Conservation (phyloP, 305 asterid genomes). For the Coffea humblotiana region DNA sequence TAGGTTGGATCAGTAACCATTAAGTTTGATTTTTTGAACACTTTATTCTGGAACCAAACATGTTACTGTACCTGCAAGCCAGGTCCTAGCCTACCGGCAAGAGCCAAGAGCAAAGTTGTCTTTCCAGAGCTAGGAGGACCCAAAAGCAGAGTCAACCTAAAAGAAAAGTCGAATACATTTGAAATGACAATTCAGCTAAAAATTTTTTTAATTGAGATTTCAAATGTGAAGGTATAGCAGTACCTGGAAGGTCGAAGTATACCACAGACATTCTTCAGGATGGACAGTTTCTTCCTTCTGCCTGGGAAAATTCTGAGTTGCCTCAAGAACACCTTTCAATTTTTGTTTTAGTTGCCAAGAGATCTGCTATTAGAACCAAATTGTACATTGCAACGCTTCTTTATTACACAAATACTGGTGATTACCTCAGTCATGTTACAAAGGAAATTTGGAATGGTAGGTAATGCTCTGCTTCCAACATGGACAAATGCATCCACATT, state of each 20-base stretch:
- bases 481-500: constrained; percentile 72
- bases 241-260: constrained; percentile 94
- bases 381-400: constrained; percentile 31
- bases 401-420: background rate
- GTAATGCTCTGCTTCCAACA: constrained; percentile 92
- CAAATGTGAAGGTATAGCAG: constrained; percentile 18
- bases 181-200: constrained; percentile 21
- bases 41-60: background rate
- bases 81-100: constrained; percentile 83
- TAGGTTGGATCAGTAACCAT: constrained; percentile 12
- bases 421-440: constrained; percentile 87
- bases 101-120: constrained; percentile 82
- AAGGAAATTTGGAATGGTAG: constrained; percentile 85
- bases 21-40: background rate
- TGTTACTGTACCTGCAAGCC: constrained; percentile 74
- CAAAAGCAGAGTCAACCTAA: constrained; percentile 78
- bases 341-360: background rate
- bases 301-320: constrained; percentile 61
- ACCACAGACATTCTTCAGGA: constrained; percentile 82
- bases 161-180: constrained; percentile 25
- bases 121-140: constrained; percentile 99
- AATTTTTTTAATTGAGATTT: constrained; percentile 4
- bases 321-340: constrained; percentile 73
- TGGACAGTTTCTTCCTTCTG: constrained; percentile 59
- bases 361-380: background rate